Base-by-base conservation (phyloP, 805 yeast species). In the Starmerella stigmatis region DNA sequence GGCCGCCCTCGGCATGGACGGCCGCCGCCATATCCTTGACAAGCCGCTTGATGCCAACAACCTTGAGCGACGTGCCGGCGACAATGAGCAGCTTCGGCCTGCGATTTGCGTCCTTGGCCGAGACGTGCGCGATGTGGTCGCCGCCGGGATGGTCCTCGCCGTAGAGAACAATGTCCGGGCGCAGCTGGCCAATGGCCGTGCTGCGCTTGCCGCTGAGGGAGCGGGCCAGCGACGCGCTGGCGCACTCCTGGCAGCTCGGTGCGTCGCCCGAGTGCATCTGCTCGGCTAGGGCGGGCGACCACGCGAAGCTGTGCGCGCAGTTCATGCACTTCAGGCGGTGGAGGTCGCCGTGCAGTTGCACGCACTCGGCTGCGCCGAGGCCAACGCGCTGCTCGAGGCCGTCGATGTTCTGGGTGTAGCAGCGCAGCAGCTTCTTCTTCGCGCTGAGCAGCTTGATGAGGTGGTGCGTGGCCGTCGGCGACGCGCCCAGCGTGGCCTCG, bases 381-480 rank as follows among this genome's bases (percentile, higher is more conserved):
- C 84, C 81, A 21, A 80, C 69, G 38, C 68, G 53, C 40, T 76
- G 66, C 59, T 89, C 97, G 28, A 89, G 67, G 0, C 94, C 88
- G 62, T 89, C 98, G 48, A 89, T 89, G 60, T 89, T 89, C 59
- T 92, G 97, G 1, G 97, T 89, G 61, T 89, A 89, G 64, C 96
- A 86, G 47, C 94, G 68, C 40, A 86, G 61, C 36, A 88, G 70
- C 62, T 80, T 81, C 49, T 73, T 76, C 59, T 74, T 74, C 45
- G 72, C 77, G 56, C 74, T 76, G 44, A 80, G 62, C 34, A 68
- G 70, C 44, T 69, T 71, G 33, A 89, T 78, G 57, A 89, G 84
- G 50, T 70, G 68, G 62, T 89, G 97, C 1, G 94, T 84, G 54
- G 73, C 77, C 0, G 98, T 89, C 1, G 96, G 92, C 45, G 67